Evolutionary conservation across 2,329 filamentous ascomycete species (phyloP).

Genomic region (Cercospora canescens): DNA sequence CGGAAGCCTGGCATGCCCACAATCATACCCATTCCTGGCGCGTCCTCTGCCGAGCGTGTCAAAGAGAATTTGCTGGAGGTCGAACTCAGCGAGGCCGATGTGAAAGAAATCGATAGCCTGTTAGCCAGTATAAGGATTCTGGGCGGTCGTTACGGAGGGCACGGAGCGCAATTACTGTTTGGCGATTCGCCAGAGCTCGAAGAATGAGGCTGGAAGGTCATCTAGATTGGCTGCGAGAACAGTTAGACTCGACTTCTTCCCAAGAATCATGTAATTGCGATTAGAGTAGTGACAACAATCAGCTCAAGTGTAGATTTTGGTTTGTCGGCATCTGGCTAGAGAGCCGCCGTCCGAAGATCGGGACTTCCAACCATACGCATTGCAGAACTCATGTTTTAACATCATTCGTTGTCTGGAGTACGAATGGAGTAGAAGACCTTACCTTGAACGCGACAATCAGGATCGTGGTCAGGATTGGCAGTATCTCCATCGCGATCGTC

Average conservation of each 20-base stretch:
- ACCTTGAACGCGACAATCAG: not conserved
- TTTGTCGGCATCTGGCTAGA: constrained; percentile 46
- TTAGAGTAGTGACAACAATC: constrained; percentile 26
- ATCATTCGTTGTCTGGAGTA: constrained; percentile 36
- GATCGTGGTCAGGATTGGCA: not conserved
- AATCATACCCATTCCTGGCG: constrained; percentile 47
- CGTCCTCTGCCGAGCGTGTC: constrained; percentile 39
- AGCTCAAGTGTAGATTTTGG: constrained; percentile 52
- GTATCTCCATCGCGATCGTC: too few relatives aligned
- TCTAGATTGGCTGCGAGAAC: not conserved
- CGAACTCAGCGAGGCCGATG: constrained; percentile 47
- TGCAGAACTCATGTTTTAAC: constrained; percentile 52
- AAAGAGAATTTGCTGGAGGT: constrained; percentile 44
- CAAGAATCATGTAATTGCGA: not conserved
- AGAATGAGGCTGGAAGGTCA: constrained; percentile 8
- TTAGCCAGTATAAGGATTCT: constrained; percentile 47
- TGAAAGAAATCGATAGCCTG: constrained; percentile 55
- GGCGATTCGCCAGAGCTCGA: constrained; percentile 29
- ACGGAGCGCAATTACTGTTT: constrained; percentile 27
- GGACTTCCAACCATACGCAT: constrained; percentile 43
- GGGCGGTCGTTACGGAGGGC: constrained; percentile 43
- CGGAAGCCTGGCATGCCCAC: constrained; percentile 45
- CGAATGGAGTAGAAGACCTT: not conserved
- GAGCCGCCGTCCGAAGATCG: constrained; percentile 13
- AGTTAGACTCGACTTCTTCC: not conserved